Conservation (phyloP, 345 rosid genomes). For the Luvunga scandens region DNA sequence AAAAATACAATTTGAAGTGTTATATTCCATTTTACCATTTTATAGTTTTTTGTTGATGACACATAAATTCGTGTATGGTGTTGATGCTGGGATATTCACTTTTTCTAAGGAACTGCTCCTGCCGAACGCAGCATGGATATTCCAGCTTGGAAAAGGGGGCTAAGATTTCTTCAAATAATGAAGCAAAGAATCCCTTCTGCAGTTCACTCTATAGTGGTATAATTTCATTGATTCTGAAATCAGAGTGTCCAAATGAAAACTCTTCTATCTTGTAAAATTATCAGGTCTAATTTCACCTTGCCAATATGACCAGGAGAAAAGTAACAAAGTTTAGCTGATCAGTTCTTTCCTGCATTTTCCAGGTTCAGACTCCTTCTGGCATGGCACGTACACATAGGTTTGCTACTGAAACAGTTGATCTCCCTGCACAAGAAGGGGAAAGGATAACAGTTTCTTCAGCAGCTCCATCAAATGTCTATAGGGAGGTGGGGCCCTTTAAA, state of each 20-base stretch:
- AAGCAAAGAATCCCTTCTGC: constrained; percentile 73
- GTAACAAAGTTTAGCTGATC: not conserved
- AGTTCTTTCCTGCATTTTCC: constrained; percentile 17
- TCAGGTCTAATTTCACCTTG: not conserved
- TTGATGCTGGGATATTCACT: constrained; percentile 95
- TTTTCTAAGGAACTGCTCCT: constrained; percentile 98
- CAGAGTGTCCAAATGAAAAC: not conserved
- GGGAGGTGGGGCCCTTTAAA: constrained; percentile 80
- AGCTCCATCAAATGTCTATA: constrained; percentile 68
- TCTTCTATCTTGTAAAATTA: constrained; percentile 1
- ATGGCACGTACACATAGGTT: constrained; percentile 80
- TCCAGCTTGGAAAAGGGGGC: constrained; percentile 91
- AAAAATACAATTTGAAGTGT: not conserved
- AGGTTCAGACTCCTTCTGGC: constrained; percentile 91
- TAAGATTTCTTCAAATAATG: constrained; percentile 66
- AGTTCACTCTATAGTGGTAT: constrained; percentile 93
- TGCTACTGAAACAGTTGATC: constrained; percentile 89
- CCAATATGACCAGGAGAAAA: not conserved
- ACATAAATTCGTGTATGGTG: constrained; percentile 45
- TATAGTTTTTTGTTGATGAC: constrained; percentile 13
- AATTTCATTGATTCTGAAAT: constrained; percentile 15
- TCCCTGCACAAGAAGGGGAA: constrained; percentile 95
- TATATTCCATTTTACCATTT: not conserved
- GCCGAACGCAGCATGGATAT: constrained; percentile 99
- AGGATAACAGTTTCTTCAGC: constrained; percentile 89